Evolutionary conservation across 1,284 basidiomycete species (phyloP), one percentile per base, ranked within the genome.

Genomic region (Hemileia vastatrix): DNA sequence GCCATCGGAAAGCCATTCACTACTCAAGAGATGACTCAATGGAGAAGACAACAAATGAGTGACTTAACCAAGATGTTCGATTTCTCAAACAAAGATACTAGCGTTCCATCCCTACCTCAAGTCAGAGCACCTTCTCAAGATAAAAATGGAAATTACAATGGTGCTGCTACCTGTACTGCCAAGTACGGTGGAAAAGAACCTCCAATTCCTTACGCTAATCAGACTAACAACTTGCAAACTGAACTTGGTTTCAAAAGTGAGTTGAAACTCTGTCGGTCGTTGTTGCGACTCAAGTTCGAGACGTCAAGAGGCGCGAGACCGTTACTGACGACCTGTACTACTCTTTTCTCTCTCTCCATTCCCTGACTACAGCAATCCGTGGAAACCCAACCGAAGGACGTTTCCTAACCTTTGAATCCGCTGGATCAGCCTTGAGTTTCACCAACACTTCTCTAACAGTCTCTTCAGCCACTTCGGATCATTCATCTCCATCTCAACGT

Each of bases 51-150:
- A 9, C 67, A 72, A n/a, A 64, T 72, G 45, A 66, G 66, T 31
- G 66, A 72, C 54, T 63, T 72, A 18, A 68, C 67, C 0, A 57
- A 66, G 23, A 68, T 67, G 60, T 70, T 72, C 50, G 71, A 72
- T 54, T 72, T 72, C 48, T 63, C 65, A 4, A 58, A 58, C 23
- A 50, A 55, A 4, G 67, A 70, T 61, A 50, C 40, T 11, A 64
- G 57, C 18, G 24, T 51, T 44, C n/a, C n/a, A n/a, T 23, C 36
- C 4, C 56, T 68, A 13, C 60, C 63, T 2, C 36, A 58, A 11
- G 60, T 67, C 15, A 52, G 66, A 1, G 24, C 51, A 23, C 55
- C 67, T 2, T 59, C 55, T 27, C 58, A 67, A 45, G 65, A 60
- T n/a, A n/a, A n/a, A n/a, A n/a, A n/a, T 15, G 31, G 54, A 6